Evolutionary conservation across 2,329 filamentous ascomycete genomes (phyloP).

Genomic region (Ceratocystis albifundus): DNA sequence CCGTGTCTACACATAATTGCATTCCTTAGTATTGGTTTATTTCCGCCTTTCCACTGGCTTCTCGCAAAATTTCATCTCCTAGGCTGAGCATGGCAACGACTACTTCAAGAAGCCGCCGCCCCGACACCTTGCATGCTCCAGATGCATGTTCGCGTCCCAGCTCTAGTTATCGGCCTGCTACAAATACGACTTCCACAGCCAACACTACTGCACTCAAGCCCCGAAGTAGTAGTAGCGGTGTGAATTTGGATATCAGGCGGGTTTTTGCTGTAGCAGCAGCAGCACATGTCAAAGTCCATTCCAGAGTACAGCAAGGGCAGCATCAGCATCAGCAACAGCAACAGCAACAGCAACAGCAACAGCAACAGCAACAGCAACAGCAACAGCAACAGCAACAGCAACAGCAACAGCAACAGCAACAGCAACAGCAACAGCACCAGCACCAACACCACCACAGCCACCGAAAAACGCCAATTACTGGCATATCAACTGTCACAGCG

Average conservation of each 20-base stretch:
- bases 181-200: slow-evolving; percentile 1
- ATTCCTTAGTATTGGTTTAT: not conserved
- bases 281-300: slow-evolving; percentile 15
- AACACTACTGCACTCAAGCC: slow-evolving; percentile 14
- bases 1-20: not conserved
- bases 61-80: slow-evolving; percentile 8
- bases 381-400: not conserved
- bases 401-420: slow-evolving; percentile 6
- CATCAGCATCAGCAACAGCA: not conserved
- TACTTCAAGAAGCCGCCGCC: slow-evolving; percentile 13
- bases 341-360: not conserved
- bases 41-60: not conserved
- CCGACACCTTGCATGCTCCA: slow-evolving; percentile 17
- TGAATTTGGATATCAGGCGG: slow-evolving; percentile 22
- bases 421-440: not conserved
- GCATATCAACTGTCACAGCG: not conserved
- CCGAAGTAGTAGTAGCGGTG: slow-evolving; percentile 15
- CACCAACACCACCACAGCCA: not conserved
- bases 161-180: not conserved
- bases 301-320: not conserved
- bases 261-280: slow-evolving; percentile 19
- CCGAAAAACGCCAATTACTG: slow-evolving; percentile 1
- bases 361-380: slow-evolving; percentile 8
- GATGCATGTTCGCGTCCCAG: slow-evolving; percentile 19
- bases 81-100: slow-evolving; percentile 17